Evolutionary conservation across 352 stramenopile species (phyloP).

Genomic region (Lagenidium sp.): DNA sequence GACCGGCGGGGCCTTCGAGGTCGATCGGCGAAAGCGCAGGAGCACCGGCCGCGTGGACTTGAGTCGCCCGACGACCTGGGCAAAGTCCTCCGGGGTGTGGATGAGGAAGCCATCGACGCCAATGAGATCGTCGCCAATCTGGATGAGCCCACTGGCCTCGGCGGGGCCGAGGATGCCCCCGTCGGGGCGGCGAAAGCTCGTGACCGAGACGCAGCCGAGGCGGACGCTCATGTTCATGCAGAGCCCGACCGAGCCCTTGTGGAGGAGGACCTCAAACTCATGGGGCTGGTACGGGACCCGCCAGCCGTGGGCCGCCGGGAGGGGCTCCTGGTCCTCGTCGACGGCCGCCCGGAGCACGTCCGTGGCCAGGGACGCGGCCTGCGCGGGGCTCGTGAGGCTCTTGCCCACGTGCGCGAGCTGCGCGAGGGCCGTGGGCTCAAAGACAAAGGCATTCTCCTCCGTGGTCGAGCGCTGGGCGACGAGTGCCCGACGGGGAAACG

Average conservation of each 20-base stretch:
- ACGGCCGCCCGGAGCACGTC: constrained; percentile 52
- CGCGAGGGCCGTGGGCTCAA: constrained; percentile 36
- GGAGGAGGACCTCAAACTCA: constrained; percentile 81
- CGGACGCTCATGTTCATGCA: constrained; percentile 90
- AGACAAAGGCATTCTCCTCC: constrained; percentile 46
- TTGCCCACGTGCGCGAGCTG: constrained; percentile 53
- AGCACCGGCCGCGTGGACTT: constrained; percentile 75
- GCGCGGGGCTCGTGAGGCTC: constrained; percentile 37
- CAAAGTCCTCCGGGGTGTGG: constrained; percentile 73
- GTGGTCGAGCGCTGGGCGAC: constrained; percentile 45
- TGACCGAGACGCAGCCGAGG: constrained; percentile 67
- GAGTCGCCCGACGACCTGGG: constrained; percentile 65
- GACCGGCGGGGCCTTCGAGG: constrained; percentile 11
- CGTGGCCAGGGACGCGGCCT: constrained; percentile 60
- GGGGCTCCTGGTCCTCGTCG: constrained; percentile 19
- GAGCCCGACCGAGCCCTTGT: constrained; percentile 80
- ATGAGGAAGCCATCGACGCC: constrained; percentile 76
- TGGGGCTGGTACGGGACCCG: constrained; percentile 49
- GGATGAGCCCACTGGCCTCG: constrained; percentile 75
- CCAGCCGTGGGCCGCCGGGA: constrained; percentile 56
- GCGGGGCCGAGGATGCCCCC: constrained; percentile 62
- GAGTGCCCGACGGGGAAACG: constrained; percentile 53
- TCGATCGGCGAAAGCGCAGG: constrained; percentile 66
- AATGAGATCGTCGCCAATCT: constrained; percentile 68
- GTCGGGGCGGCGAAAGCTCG: constrained; percentile 75